Evolutionary conservation across 768 basidiomycete genomes (phyloP), one percentile per base, ranked within the genome.

Genomic region (Leccinum disarticulatum): DNA sequence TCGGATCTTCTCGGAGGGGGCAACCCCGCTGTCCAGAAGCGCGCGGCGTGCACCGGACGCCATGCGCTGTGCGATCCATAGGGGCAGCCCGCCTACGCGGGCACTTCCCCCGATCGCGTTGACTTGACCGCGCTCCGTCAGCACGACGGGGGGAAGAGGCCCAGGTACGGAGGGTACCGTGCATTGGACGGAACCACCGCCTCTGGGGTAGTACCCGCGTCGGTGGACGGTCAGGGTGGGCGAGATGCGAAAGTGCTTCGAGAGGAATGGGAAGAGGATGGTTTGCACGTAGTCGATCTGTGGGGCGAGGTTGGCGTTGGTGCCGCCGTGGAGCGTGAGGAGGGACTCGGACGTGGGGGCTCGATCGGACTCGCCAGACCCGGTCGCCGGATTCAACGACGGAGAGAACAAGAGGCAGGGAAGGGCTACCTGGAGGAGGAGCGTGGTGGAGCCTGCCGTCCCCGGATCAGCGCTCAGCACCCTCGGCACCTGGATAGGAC

Each of bases 181-280:
- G 55, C 85, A 76, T 1, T 67, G 58, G 6, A 92, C 79, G 52
- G 83, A 77, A 0, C 90, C 90, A 3, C 90, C 89, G 22, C 90
- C 90, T 64, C 80, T 84, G 0, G 90, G 90, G 62, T 76, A 88
- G 73, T 90, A 91, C 0, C 90, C 90, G 9, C 90, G 79, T 59
- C 76, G 81, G 47, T 73, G 65, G 52, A 91, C 73, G 27, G 80
- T 70, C 27, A 91, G 68, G 4, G 73, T 71, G 2, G 81, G 71
- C 8, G 70, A 57, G 46, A 79, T 55, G 17, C 79, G 64, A 68
- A 90, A 85, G 69, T 87, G 85, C 11, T 71, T 76, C 25, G 73
- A 75, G 31, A 90, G 70, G 69, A 92, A 93, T 0, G 90, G 90
- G 6, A 92, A 68, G 67, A 92, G 78, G 52, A 91, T 74, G 61